These are phyloP conservation scores for Zasmidium cellare DNA, from an alignment of 2,329 filamentous ascomycete species.

Conservation along the genomic window DNA sequence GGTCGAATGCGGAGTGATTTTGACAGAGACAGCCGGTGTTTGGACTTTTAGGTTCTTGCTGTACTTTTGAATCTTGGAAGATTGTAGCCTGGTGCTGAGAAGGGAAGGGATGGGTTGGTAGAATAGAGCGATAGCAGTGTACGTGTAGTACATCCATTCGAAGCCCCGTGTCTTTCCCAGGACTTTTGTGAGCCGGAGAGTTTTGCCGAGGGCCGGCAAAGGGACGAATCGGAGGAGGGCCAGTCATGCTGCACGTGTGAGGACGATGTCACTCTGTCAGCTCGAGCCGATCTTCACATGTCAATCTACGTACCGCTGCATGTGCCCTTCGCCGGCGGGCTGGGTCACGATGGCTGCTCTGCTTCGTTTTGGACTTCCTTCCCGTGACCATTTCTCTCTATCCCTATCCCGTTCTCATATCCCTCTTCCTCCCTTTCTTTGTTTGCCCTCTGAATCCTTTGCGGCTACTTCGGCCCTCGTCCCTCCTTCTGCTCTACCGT, in stretches of 20 bases:
- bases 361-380: background rate
- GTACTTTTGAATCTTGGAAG: background rate
- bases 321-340: background rate
- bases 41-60: background rate
- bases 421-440: background rate
- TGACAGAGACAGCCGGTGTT: background rate
- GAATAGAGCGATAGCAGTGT: background rate
- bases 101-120: no score
- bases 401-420: background rate
- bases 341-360: conserved; percentile 1
- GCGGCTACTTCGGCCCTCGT: no score
- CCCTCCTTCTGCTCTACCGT: background rate
- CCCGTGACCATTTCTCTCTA: background rate
- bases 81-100: background rate
- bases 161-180: background rate
- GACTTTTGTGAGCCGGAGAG: background rate
- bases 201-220: background rate
- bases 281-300: conserved; percentile 4
- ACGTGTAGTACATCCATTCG: background rate
- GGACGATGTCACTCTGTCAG: background rate
- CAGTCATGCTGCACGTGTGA: background rate
- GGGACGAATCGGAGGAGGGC: background rate
- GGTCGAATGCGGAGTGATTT: conserved; percentile 13
- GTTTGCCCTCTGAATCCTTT: background rate
- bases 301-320: background rate